Percentiles rank a stretch among this genome's conserved stretches.
Conservation (phyloP, 2,329 filamentous ascomycete genomes). For the Aureobasidium sp. region DNA sequence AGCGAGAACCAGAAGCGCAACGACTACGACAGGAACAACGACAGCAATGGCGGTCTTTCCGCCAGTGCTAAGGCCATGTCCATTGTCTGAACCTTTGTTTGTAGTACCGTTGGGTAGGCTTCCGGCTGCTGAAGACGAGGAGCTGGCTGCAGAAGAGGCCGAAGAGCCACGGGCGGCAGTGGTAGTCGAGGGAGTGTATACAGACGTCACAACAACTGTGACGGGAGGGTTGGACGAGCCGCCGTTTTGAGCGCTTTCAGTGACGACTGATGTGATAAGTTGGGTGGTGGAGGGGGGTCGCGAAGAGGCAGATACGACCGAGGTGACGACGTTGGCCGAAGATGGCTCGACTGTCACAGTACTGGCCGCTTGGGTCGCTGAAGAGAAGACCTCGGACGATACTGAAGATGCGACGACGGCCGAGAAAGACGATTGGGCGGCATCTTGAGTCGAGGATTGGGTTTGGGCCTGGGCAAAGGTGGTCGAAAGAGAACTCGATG, state of each 20-base stretch:
- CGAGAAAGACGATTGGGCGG: slow-evolving; percentile 15
- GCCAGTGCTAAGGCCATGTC: slow-evolving; percentile 48
- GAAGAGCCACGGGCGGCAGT: slow-evolving; percentile 10
- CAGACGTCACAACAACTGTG: slow-evolving; percentile 21
- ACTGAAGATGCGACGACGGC: slow-evolving; percentile 18
- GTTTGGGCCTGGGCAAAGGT: neutral
- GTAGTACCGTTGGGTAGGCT: slow-evolving; percentile 17
- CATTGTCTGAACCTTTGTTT: slow-evolving; percentile 12
- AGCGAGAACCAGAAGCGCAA: slow-evolving; percentile 68
- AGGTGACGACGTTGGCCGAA: slow-evolving; percentile 17
- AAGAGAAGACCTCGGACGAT: slow-evolving; percentile 16
- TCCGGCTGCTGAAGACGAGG: slow-evolving; percentile 18
- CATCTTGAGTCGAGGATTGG: slow-evolving; percentile 1
- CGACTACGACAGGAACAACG: slow-evolving; percentile 82
- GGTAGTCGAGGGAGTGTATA: slow-evolving; percentile 14
- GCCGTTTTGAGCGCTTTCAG: slow-evolving; percentile 14
- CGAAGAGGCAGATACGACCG: slow-evolving; percentile 18
- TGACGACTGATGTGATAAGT: slow-evolving; percentile 21
- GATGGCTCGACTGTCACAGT: slow-evolving; percentile 16
- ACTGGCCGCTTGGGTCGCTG: slow-evolving; percentile 5
- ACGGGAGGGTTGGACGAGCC: slow-evolving; percentile 15
- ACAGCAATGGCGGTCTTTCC: slow-evolving; percentile 87
- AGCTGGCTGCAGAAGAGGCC: slow-evolving; percentile 15
- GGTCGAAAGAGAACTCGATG: slow-evolving; percentile 6
- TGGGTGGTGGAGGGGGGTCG: slow-evolving; percentile 20